Percentiles rank a stretch among this genome's conserved stretches.
These are phyloP conservation scores for Globisporangium okanoganense DNA, from an alignment of 352 stramenopile species.

Conservation along the genomic window DNA sequence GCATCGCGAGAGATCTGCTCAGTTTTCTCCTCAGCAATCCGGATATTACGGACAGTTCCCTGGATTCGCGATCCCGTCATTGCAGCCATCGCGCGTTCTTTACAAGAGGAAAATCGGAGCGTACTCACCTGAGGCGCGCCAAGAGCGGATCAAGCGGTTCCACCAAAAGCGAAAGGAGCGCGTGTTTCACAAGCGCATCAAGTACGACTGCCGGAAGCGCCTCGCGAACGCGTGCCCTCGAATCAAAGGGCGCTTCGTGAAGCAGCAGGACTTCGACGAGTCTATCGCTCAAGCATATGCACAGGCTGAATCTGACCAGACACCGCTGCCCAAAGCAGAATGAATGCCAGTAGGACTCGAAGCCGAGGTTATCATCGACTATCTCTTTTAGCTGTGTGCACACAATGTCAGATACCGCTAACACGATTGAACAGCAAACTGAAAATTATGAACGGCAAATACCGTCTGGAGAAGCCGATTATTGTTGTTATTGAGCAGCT, in stretches of 20 bases:
- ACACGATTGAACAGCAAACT: not conserved
- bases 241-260: constrained; percentile 69
- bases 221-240: constrained; percentile 65
- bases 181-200: constrained; percentile 69
- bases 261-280: constrained; percentile 18
- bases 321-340: not conserved
- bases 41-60: not conserved
- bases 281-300: not conserved
- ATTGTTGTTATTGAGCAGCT: constrained; percentile 5
- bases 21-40: not conserved
- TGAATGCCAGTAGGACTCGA: not conserved
- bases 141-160: constrained; percentile 57
- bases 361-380: not conserved
- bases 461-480: constrained; percentile 6
- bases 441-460: not conserved
- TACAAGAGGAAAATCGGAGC: constrained; percentile 48
- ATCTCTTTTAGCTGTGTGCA: not conserved
- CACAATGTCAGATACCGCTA: not conserved
- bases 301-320: not conserved
- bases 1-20: not conserved
- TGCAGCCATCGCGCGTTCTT: not conserved
- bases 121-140: constrained; percentile 50
- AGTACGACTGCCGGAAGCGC: constrained; percentile 68
- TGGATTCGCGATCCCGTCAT: not conserved
- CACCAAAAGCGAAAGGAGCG: constrained; percentile 70